Conservation (phyloP, 2,329 filamentous ascomycete species). For the Emergomyces pasteurianus region DNA sequence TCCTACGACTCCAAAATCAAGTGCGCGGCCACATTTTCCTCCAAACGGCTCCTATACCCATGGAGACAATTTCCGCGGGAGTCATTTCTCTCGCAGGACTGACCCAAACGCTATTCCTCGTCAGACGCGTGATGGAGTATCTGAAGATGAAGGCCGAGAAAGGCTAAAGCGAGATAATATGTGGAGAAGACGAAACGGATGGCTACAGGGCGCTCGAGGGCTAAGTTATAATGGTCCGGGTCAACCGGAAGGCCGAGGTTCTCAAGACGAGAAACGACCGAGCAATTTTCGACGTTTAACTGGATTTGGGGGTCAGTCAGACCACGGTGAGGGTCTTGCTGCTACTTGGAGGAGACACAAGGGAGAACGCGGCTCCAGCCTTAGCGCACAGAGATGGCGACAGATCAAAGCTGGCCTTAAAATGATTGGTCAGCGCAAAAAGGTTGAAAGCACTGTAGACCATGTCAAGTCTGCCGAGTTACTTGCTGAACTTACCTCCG, state of each 20-base stretch:
- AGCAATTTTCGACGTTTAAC: conserved; percentile 57
- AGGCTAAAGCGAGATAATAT: conserved; percentile 43
- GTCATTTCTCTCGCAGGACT: conserved; percentile 49
- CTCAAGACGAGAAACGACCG: conserved; percentile 41
- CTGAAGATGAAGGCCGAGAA: conserved; percentile 63
- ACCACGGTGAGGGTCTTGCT: conserved; percentile 51
- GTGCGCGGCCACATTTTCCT: conserved; percentile 26
- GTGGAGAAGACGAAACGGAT: conserved; percentile 50
- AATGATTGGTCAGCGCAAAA: conserved; percentile 62
- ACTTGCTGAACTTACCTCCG: conserved; percentile 87
- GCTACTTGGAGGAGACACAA: conserved; percentile 40
- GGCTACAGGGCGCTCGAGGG: conserved; percentile 37
- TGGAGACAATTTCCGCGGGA: conserved; percentile 34
- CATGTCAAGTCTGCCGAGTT: conserved; percentile 92
- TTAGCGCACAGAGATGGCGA: conserved; percentile 72
- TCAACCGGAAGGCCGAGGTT: conserved; percentile 41
- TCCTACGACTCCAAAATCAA: conserved; percentile 52
- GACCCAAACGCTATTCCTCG: conserved; percentile 50
- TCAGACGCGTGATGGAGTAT: conserved; percentile 52
- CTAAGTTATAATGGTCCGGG: conserved; percentile 32
- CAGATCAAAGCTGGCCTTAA: conserved; percentile 85
- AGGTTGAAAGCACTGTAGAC: conserved; percentile 74
- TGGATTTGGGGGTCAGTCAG: conserved; percentile 50
- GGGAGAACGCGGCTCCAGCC: conserved; percentile 56
- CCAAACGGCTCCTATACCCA: conserved; percentile 36